Conservation (phyloP, 2,329 filamentous ascomycete genomes). For the Dendrostoma leiphaemia region DNA sequence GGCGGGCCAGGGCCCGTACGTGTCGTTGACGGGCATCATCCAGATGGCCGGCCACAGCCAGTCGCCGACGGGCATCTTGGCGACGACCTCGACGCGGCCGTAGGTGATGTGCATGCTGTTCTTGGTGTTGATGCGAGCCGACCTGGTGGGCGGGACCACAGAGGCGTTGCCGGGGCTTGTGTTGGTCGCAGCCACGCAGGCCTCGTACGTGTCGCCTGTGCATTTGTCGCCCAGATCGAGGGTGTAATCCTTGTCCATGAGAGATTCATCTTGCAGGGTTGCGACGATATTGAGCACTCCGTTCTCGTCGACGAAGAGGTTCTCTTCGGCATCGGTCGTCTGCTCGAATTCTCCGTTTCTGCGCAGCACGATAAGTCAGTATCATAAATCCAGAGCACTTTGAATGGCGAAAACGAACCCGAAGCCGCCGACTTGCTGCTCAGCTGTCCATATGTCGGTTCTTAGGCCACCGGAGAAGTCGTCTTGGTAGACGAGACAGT, state of each 20-base stretch:
- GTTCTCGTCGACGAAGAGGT: conserved; percentile 16
- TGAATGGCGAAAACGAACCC: conserved; percentile 52
- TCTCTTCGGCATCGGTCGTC: conserved; percentile 14
- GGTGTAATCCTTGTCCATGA: conserved; percentile 6
- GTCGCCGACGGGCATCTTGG: conserved; percentile 20
- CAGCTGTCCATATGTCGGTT: conserved; percentile 66
- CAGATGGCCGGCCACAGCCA: conserved; percentile 20
- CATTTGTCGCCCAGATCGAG: too few species aligned
- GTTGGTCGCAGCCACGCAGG: too few species aligned
- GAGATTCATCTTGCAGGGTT: conserved; percentile 7
- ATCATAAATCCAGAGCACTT: background rate
- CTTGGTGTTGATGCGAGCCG: conserved; percentile 17
- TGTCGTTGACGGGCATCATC: conserved; percentile 15
- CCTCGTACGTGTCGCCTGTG: too few species aligned
- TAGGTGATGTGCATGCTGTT: conserved; percentile 17
- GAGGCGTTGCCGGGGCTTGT: too few species aligned
- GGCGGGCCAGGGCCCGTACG: conserved; percentile 18
- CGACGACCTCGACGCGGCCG: conserved; percentile 15
- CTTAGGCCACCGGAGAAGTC: conserved; percentile 61
- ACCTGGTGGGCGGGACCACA: conserved; percentile 16
- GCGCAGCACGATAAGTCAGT: too few species aligned
- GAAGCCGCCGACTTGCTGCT: conserved; percentile 72
- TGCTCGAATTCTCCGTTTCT: conserved; percentile 2
- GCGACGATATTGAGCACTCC: conserved; percentile 17
- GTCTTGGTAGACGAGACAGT: conserved; percentile 67